These are phyloP conservation scores for Phytomonas francai DNA, from an alignment of 208 protist genomes.

Conservation along the genomic window DNA sequence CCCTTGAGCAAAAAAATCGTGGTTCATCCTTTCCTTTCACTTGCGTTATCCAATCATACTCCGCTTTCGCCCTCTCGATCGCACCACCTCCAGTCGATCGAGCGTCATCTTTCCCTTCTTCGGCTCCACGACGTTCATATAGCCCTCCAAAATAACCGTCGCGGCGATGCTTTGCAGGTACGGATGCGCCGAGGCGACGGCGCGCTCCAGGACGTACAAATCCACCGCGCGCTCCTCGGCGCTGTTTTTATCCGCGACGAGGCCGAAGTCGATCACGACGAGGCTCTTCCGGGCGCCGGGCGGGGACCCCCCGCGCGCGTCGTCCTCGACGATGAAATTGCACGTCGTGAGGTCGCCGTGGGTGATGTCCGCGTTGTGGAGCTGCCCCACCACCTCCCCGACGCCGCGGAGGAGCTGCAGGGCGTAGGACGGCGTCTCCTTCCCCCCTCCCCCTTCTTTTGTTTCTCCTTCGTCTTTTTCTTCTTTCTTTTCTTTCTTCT, in stretches of 20 bases:
- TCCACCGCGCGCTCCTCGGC: constrained; percentile 97
- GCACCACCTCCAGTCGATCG: constrained; percentile 61
- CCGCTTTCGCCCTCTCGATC: constrained; percentile 79
- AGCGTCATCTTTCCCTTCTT: constrained; percentile 50
- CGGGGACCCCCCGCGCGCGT: not conserved
- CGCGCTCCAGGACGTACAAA: constrained; percentile 97
- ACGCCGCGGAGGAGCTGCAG: constrained; percentile 52
- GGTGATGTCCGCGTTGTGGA: constrained; percentile 91
- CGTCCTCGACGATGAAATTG: constrained; percentile 80
- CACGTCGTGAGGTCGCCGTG: constrained; percentile 98
- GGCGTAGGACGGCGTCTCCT: constrained; percentile 18
- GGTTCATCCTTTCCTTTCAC: constrained; percentile 10
- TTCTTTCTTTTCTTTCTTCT: not conserved
- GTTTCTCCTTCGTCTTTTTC: not conserved
- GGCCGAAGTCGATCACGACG: constrained; percentile 96
- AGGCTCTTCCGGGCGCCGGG: constrained; percentile 22
- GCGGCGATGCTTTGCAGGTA: constrained; percentile 29
- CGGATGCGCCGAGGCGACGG: constrained; percentile 92
- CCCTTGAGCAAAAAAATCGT: constrained; percentile 7
- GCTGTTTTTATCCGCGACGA: constrained; percentile 82
- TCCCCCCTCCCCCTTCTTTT: not conserved
- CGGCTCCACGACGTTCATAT: constrained; percentile 30
- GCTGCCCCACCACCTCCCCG: constrained; percentile 73
- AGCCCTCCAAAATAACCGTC: constrained; percentile 43
- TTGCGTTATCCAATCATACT: constrained; percentile 77